Percentiles rank a stretch among this genome's conserved stretches.
Conservation (phyloP, 75 land plant genomes). For the Picea sitchensis region DNA sequence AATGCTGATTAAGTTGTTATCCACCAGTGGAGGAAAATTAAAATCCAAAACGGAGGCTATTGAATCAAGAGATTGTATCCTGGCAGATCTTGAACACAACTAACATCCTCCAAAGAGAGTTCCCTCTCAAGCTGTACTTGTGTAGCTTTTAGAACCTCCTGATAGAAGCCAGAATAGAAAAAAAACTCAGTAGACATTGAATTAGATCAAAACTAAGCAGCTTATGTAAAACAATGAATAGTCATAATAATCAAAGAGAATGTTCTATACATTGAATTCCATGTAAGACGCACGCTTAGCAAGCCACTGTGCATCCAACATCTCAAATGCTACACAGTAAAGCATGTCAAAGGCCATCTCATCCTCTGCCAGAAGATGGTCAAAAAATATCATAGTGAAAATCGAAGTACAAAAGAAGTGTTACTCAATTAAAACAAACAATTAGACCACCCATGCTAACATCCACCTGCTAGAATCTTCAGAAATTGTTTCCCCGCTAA, state of each 20-base stretch:
- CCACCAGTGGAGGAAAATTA: no score
- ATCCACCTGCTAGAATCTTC: slow-evolving; percentile 44
- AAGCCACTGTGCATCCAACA: slow-evolving; percentile 97
- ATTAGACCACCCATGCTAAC: no score
- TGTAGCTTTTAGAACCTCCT: slow-evolving; percentile 78
- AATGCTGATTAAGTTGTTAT: no score
- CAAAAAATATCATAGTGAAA: neutral
- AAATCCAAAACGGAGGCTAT: neutral
- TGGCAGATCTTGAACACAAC: slow-evolving; percentile 74
- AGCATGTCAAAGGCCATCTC: slow-evolving; percentile 82
- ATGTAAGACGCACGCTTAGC: slow-evolving; percentile 90
- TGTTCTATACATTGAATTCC: slow-evolving; percentile 57
- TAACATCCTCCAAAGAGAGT: slow-evolving; percentile 68
- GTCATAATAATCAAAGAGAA: neutral
- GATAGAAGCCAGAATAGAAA: slow-evolving; percentile 6
- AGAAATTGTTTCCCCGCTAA: slow-evolving; percentile 39
- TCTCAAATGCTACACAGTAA: slow-evolving; percentile 84
- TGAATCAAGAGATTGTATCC: slow-evolving; percentile 40
- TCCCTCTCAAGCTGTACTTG: slow-evolving; percentile 74
- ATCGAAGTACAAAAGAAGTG: neutral
- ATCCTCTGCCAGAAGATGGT: slow-evolving; percentile 47
- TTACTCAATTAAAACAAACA: neutral
- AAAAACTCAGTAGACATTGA: slow-evolving; percentile 4
- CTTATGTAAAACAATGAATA: neutral
- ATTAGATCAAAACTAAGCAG: neutral